phyloP scores from a whole-genome alignment of 2,329 filamentous ascomycete genomes.

The Pseudocercospora fuligena region DNA sequence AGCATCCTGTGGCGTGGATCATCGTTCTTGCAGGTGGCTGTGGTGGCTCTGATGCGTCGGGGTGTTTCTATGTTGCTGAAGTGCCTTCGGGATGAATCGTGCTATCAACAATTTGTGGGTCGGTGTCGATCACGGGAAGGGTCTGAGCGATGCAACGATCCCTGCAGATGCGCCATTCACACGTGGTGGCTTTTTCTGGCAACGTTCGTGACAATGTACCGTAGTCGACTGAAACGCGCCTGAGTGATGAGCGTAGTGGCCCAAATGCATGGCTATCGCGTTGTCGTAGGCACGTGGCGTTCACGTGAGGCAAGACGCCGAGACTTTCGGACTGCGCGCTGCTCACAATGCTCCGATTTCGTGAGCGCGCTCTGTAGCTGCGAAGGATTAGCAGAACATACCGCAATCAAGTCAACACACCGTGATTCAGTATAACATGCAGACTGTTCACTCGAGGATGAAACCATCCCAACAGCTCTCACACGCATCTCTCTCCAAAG shows the following conservation, averaged over 20 bases:
- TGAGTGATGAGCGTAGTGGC: background rate
- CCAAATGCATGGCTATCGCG: background rate
- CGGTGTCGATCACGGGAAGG: background rate
- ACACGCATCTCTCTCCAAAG: background rate
- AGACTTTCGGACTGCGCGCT: background rate
- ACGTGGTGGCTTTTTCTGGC: background rate
- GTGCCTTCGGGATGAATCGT: background rate
- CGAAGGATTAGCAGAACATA: constrained; percentile 1
- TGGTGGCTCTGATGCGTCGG: constrained; percentile 2
- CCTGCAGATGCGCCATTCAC: background rate
- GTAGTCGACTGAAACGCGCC: background rate
- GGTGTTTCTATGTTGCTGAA: background rate
- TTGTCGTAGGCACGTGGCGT: background rate
- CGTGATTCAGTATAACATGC: constrained; percentile 6
- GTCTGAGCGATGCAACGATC: background rate
- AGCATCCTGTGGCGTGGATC: background rate
- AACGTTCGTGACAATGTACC: background rate
- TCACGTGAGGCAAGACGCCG: constrained; percentile 2
- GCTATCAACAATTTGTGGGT: background rate
- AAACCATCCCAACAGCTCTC: background rate
- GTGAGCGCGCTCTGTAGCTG: background rate
- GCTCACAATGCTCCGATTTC: constrained; percentile 8
- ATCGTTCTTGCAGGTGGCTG: background rate
- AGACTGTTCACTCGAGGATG: background rate
- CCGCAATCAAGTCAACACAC: background rate